Conservation (phyloP, 805 yeast genomes). For the Sugiyamaella lignohabitans region DNA sequence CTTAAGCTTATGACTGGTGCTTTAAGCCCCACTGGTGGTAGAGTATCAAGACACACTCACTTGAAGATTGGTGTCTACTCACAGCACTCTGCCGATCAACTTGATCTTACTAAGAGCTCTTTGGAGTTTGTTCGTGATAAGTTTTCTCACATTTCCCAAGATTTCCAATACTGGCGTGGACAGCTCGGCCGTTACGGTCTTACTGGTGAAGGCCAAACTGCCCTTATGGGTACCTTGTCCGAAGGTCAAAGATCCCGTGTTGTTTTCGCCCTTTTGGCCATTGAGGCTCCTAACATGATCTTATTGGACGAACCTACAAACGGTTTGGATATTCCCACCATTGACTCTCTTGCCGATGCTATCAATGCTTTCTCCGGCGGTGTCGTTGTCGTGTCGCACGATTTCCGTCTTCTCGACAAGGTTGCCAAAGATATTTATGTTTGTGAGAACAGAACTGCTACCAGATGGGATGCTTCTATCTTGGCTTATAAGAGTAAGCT, state of each 20-base stretch:
- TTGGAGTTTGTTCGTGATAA: conserved; percentile 95
- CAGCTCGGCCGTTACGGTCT: conserved; percentile 97
- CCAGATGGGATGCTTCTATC: conserved; percentile 93
- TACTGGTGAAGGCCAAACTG: conserved; percentile 98
- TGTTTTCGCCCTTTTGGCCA: conserved; percentile 91
- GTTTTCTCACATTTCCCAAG: conserved; percentile 85
- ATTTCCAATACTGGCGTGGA: conserved; percentile 92
- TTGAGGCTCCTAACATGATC: conserved; percentile 91
- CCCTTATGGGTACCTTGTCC: conserved; percentile 96
- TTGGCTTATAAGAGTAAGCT: conserved; percentile 88
- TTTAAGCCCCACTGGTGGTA: conserved; percentile 81
- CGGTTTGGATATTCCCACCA: conserved; percentile 97
- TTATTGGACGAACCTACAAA: conserved; percentile 98
- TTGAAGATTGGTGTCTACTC: conserved; percentile 98
- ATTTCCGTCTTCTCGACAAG: conserved; percentile 94
- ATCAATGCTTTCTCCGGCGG: conserved; percentile 94
- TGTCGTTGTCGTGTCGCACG: conserved; percentile 97
- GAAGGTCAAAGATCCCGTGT: conserved; percentile 99
- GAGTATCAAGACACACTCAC: conserved; percentile 96
- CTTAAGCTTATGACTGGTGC: conserved; percentile 96
- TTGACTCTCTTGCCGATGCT: conserved; percentile 96
- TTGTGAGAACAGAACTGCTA: conserved; percentile 91
- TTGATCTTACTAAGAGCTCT: conserved; percentile 91
- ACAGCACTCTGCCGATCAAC: conserved; percentile 97
- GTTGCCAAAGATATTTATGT: conserved; percentile 96